Evolutionary conservation across 768 basidiomycete species (phyloP).

Genomic region (Rubroboletus satanas): DNA sequence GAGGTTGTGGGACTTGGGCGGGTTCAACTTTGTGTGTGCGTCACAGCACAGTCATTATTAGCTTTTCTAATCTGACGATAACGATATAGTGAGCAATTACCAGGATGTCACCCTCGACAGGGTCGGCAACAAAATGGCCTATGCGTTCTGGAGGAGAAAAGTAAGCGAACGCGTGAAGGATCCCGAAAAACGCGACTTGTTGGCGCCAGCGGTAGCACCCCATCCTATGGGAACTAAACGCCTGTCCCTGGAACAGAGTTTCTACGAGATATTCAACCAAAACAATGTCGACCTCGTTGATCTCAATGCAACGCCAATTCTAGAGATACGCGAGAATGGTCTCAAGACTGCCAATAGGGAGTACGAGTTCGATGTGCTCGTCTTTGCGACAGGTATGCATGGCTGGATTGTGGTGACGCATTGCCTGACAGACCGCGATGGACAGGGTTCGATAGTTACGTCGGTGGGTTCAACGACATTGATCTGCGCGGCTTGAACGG

Average conservation of each 20-base stretch:
- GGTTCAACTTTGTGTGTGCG: constrained; percentile 7
- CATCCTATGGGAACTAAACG: constrained; percentile 12
- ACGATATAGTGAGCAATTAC: constrained; percentile 5
- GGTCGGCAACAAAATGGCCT: not conserved
- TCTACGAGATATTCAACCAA: constrained; percentile 14
- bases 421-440: not conserved
- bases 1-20: constrained; percentile 5
- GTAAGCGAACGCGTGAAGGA: constrained; percentile 13
- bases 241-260: constrained; percentile 6
- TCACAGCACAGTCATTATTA: not conserved
- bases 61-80: not conserved
- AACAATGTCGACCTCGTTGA: constrained; percentile 19
- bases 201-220: constrained; percentile 12
- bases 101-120: not conserved
- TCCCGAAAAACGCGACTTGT: constrained; percentile 7
- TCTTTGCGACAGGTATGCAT: constrained; percentile 15
- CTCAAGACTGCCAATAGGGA: constrained; percentile 6
- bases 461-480: constrained; percentile 2
- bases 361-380: constrained; percentile 11
- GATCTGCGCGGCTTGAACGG: constrained; percentile 12
- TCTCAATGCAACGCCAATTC: constrained; percentile 2
- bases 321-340: constrained; percentile 8
- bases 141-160: constrained; percentile 15
- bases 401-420: not conserved
- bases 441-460: constrained; percentile 11